Evolutionary conservation across 2,329 filamentous ascomycete species (phyloP).

Genomic region (Pseudocercospora eumusae): DNA sequence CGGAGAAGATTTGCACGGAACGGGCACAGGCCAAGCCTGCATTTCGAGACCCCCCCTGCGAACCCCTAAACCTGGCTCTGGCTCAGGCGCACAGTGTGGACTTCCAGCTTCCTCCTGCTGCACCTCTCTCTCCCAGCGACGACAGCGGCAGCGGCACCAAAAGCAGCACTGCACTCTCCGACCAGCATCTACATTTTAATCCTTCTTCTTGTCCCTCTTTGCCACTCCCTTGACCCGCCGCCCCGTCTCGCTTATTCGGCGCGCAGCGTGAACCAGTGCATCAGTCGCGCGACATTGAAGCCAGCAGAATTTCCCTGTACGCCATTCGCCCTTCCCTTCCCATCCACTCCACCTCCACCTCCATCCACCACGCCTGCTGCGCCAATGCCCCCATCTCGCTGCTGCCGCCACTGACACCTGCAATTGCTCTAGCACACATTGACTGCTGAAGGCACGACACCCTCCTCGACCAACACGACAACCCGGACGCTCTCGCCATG

Average conservation of each 20-base stretch:
- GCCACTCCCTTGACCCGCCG: conserved; percentile 11
- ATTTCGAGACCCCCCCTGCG: background rate
- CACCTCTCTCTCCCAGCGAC: conserved; percentile 14
- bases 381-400: conserved; percentile 8
- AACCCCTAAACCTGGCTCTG: conserved; percentile 7
- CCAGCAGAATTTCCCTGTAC: conserved; percentile 26
- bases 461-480: conserved; percentile 28
- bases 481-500: conserved; percentile 37
- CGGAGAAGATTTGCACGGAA: conserved; percentile 8
- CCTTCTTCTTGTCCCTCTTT: conserved; percentile 25
- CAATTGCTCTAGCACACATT: conserved; percentile 24
- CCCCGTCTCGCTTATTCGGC: conserved; percentile 8
- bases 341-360: background rate
- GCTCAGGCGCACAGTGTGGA: background rate
- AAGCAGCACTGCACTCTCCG: conserved; percentile 13
- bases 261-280: conserved; percentile 22
- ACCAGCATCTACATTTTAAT: conserved; percentile 18
- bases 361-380: conserved; percentile 5
- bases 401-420: conserved; percentile 29
- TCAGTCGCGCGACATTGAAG: conserved; percentile 15
- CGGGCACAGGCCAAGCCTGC: conserved; percentile 3
- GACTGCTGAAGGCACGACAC: conserved; percentile 33
- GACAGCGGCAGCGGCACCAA: too few relatives aligned
- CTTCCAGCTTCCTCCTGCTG: conserved; percentile 21
- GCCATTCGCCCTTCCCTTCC: conserved; percentile 1